Conservation (phyloP, 2,329 filamentous ascomycete genomes). For the Decorospora gaudefroyi region DNA sequence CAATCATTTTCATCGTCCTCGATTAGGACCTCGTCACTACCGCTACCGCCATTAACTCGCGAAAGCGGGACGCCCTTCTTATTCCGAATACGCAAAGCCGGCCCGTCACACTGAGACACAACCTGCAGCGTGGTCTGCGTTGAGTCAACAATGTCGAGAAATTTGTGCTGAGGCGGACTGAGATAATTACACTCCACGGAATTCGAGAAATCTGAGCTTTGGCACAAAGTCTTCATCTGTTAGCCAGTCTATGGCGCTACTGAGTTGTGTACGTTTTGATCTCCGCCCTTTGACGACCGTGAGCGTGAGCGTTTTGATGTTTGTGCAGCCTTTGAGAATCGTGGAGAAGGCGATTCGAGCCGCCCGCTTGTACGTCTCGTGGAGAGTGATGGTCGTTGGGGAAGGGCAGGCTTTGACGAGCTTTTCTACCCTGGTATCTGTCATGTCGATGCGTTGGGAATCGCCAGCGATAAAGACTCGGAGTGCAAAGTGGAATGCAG, state of each 20-base stretch:
- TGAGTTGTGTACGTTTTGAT: constrained; percentile 4
- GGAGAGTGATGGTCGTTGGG: background rate
- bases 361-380: constrained; percentile 2
- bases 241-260: constrained; percentile 3
- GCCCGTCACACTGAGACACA: constrained; percentile 1
- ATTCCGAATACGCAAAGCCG: background rate
- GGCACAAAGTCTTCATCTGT: constrained; percentile 2
- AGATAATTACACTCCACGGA: constrained; percentile 8
- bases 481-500: constrained; percentile 3
- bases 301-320: constrained; percentile 4
- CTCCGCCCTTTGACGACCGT: constrained; percentile 4
- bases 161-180: constrained; percentile 1
- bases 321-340: constrained; percentile 2
- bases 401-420: constrained; percentile 3
- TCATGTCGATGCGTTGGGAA: constrained; percentile 1
- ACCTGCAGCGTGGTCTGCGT: constrained; percentile 7
- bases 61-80: background rate
- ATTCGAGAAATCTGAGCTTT: constrained; percentile 5
- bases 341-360: constrained; percentile 4
- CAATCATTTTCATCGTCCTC: too few relatives aligned
- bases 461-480: constrained; percentile 2
- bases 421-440: background rate
- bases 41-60: too few relatives aligned
- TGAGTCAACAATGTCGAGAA: constrained; percentile 8
- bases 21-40: too few relatives aligned